Conservation (phyloP, 1,139 yeast species). For the Scheffersomyces insectosa region DNA sequence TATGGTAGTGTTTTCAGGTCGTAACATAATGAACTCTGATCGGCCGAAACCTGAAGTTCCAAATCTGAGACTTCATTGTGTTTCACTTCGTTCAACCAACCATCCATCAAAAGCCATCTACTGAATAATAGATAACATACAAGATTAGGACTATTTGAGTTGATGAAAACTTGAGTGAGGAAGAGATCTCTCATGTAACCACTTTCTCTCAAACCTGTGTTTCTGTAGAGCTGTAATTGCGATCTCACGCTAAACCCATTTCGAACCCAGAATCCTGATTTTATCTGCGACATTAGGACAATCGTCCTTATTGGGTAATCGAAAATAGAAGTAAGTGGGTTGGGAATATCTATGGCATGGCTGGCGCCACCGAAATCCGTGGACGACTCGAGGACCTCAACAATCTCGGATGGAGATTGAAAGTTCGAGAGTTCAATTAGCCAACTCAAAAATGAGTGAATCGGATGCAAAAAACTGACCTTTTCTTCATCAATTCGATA, state of each 20-base stretch:
- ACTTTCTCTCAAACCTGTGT: conserved; percentile 79
- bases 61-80: conserved; percentile 2
- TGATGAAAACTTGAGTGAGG: conserved; percentile 66
- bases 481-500: conserved; percentile 38
- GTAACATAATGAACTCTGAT: conserved; percentile 23
- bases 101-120: conserved; percentile 69
- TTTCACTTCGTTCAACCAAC: conserved; percentile 29
- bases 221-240: conserved; percentile 78
- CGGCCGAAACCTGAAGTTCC: not conserved
- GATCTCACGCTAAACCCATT: conserved; percentile 68
- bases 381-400: conserved; percentile 14
- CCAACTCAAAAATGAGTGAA: conserved; percentile 75
- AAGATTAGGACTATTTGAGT: conserved; percentile 56
- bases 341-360: conserved; percentile 15
- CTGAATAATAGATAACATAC: conserved; percentile 61
- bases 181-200: conserved; percentile 79
- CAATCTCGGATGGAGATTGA: conserved; percentile 21
- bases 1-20: conserved; percentile 51
- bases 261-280: conserved; percentile 61
- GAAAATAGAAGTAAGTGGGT: conserved; percentile 40
- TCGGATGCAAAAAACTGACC: conserved; percentile 77
- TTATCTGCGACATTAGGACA: conserved; percentile 55
- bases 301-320: conserved; percentile 80
- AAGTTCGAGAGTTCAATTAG: conserved; percentile 56
- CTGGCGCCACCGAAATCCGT: conserved; percentile 1